Percentiles rank a stretch among this genome's conserved stretches.
These are phyloP conservation scores for Fusarium hainanense DNA, from an alignment of 2,329 filamentous ascomycete species.

Conservation along the genomic window DNA sequence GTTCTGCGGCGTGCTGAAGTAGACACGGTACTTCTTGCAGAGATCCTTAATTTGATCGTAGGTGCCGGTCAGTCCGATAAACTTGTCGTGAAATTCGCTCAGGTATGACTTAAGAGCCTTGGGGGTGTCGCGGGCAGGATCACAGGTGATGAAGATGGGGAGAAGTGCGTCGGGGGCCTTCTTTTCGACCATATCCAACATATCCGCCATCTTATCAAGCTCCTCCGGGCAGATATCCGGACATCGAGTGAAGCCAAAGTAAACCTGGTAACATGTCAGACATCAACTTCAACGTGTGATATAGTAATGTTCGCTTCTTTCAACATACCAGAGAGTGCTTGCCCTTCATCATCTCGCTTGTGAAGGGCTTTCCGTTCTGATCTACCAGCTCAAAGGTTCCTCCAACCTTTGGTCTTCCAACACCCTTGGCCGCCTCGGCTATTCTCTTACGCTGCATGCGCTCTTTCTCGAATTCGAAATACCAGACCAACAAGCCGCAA, in stretches of 20 bases:
- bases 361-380: constrained; percentile 81
- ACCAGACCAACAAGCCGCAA: constrained; percentile 81
- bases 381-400: constrained; percentile 86
- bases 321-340: constrained; percentile 79
- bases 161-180: constrained; percentile 66
- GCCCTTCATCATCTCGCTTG: constrained; percentile 84
- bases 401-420: constrained; percentile 92
- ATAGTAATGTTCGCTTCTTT: background rate
- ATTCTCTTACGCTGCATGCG: constrained; percentile 90
- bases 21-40: constrained; percentile 96
- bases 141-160: constrained; percentile 94
- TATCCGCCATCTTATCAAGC: constrained; percentile 98
- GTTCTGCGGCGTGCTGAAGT: constrained; percentile 91
- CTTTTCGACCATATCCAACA: constrained; percentile 79
- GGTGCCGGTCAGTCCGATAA: constrained; percentile 90
- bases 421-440: constrained; percentile 91
- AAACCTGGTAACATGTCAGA: constrained; percentile 69
- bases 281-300: background rate
- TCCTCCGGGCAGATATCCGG: constrained; percentile 99
- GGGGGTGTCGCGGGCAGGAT: constrained; percentile 90
- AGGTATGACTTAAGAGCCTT: constrained; percentile 87
- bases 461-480: constrained; percentile 93
- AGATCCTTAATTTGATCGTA: constrained; percentile 94
- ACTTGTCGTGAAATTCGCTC: constrained; percentile 85
- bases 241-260: constrained; percentile 98